Base-by-base conservation (phyloP, 1,284 basidiomycete species). In the Retiboletus flavoniger region DNA sequence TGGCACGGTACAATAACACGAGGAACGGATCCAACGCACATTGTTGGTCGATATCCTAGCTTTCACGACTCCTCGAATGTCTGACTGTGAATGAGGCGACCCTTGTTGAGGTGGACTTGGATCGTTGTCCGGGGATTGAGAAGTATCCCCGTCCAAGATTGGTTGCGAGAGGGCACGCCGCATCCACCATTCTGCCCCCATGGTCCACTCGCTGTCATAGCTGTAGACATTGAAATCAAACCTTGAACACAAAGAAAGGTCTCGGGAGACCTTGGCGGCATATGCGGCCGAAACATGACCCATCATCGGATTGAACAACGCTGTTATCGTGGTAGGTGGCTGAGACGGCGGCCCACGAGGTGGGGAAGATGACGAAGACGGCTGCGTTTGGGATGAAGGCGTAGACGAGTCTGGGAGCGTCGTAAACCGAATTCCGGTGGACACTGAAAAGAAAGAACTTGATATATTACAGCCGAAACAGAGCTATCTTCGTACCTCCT, bases 221-320 rank as follows among this genome's bases (percentile, higher is more conserved):
- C 91, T 95, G 68, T 97, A 98, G 26, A 96, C 84, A 65, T 99
- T 99, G 73, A 98, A 95, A 67, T 98, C 95, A 68, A 96, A 98
- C 16, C 96, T 82, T 3, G 93, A 92, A 51, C 91, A 90, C 7
- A 98, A 73, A 0, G 92, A 86, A n/a, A 98, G 82, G 68, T 96
- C 92, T 3, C 82, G 81, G 1, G 91, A 91, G 26, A 95, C 87
- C 47, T 88, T 85, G 1, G 95, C 93, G 0, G 94, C 89, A 69
- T 98, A 98, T 26, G 95, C 92, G 1, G 89, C 83, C 3, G 93
- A 93, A 29, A 98, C 79, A 66, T 98, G 95, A 1, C 96, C 96
- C 61, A 98, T 87, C 82, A 99, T 93, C 1, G 96, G 96, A 71
- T 98, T 98, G 69, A 98, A 92, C 10, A 96, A 83, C 3, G 95